phyloP scores from a whole-genome alignment of 352 stramenopile genomes.

The Poterioochromonas sp. region DNA sequence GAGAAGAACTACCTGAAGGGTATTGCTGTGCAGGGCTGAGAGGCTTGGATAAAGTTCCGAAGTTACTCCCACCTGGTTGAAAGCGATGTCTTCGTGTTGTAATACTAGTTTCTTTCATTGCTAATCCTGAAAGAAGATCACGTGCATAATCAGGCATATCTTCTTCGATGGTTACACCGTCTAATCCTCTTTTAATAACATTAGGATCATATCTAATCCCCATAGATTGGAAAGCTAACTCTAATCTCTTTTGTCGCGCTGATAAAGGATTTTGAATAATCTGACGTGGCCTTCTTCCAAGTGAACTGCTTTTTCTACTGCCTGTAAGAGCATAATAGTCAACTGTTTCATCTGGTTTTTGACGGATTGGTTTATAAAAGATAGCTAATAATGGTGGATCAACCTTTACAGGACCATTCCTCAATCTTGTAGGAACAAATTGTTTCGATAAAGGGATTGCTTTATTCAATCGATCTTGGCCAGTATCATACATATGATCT shows the following conservation, averaged over 20 bases:
- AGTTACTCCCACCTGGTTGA: no score
- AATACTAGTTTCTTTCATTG: slow-evolving; percentile 1
- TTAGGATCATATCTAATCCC: background rate
- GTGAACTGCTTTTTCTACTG: background rate
- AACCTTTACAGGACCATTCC: background rate
- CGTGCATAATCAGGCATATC: background rate
- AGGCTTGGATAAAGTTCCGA: no score
- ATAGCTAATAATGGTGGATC: background rate
- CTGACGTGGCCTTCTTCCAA: background rate
- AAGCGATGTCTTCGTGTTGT: background rate
- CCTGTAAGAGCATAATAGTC: background rate
- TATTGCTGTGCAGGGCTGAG: no score
- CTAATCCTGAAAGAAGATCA: background rate
- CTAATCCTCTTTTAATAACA: background rate
- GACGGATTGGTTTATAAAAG: background rate
- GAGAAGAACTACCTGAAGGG: no score
- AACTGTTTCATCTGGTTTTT: background rate
- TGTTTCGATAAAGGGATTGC: background rate
- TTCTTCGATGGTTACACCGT: background rate
- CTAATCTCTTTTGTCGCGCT: background rate
- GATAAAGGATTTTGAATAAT: slow-evolving; percentile 3
- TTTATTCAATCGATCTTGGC: background rate
- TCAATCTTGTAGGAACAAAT: background rate
- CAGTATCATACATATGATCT: background rate
- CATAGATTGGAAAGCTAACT: background rate